Conservation (phyloP, 1,284 basidiomycete genomes). For the Mycena citricolor region DNA sequence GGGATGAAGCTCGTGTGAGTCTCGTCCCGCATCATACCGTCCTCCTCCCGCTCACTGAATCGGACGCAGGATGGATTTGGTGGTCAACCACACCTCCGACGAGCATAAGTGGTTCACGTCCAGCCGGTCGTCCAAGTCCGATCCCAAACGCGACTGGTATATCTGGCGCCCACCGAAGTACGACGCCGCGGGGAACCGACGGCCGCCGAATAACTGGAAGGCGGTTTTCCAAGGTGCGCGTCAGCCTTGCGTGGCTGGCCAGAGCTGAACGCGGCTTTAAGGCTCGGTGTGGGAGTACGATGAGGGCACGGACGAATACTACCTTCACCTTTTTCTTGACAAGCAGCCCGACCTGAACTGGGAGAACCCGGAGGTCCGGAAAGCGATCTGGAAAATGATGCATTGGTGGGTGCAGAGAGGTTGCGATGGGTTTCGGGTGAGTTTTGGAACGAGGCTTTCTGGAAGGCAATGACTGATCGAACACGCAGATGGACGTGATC, state of each 20-base stretch:
- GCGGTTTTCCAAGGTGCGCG: conserved; percentile 60
- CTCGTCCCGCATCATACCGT: background rate
- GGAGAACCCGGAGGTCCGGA: conserved; percentile 64
- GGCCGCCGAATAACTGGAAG: conserved; percentile 75
- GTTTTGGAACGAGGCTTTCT: conserved; percentile 23
- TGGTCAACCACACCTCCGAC: conserved; percentile 80
- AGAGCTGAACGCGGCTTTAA: conserved; percentile 24
- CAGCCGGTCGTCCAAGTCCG: conserved; percentile 57
- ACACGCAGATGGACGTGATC: conserved; percentile 63
- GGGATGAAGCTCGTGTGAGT: conserved; percentile 72
- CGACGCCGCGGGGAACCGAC: conserved; percentile 50
- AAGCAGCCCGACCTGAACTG: conserved; percentile 83
- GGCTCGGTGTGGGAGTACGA: conserved; percentile 78
- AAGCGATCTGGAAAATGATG: conserved; percentile 67
- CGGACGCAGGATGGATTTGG: conserved; percentile 65
- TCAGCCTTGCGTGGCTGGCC: background rate
- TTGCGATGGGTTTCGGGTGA: conserved; percentile 71
- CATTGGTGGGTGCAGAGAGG: conserved; percentile 75
- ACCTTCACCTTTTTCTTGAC: conserved; percentile 69
- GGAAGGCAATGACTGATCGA: background rate
- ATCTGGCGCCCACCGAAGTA: conserved; percentile 69
- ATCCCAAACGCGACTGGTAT: conserved; percentile 73
- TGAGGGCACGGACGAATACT: conserved; percentile 68
- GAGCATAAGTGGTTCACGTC: conserved; percentile 78
- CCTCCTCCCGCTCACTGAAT: conserved; percentile 10